Evolutionary conservation across 345 rosid genomes (phyloP), one percentile per base, ranked within the genome.

Genomic region (Linum tenue): DNA sequence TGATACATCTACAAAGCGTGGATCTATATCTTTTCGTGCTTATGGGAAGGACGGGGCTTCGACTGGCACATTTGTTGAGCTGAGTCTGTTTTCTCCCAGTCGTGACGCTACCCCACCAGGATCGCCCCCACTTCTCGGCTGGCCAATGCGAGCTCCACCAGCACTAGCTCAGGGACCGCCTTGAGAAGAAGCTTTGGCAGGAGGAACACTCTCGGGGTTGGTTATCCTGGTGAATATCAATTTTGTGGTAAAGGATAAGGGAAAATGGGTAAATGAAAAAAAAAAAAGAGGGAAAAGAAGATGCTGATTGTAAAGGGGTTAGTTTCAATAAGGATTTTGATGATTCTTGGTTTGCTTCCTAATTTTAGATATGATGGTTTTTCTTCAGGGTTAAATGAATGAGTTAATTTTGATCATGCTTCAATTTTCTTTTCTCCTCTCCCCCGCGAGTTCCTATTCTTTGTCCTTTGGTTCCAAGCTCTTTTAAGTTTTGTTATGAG

Each of bases 241-340:
- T 88, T 88, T 85, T 88, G 91, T 83, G 95, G 81, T 69, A 74
- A 74, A 79, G 76, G 3, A 14, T 12, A 62, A 11, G 50, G 50
- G 50, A 48, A 48, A 15, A 10, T 12, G 7, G 53, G 53, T 22
- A 22, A 22, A 22, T 22, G 31, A 22, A 22, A 22, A 22, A 22
- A 22, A 22, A 22, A 22, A 22, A 22, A 22, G 31, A 22, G 31
- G 31, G 31, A 55, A 55, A 59, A 59, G 39, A 55, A 69, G 17
- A 57, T 70, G 82, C 85, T 82, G 86, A 82, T 82, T 86, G 89
- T 86, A 86, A 84, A 86, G 86, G 51, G 77, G 78, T 67, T 84
- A 84, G 87, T 72, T 76, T 72, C 66, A 80, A 79, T 79, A 81
- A 86, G 78, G 76, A 77, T 78, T 74, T 74, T 75, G 31, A 22